Base-by-base conservation (phyloP, 306 rosid genomes). In the Cicer chorassanicum region DNA sequence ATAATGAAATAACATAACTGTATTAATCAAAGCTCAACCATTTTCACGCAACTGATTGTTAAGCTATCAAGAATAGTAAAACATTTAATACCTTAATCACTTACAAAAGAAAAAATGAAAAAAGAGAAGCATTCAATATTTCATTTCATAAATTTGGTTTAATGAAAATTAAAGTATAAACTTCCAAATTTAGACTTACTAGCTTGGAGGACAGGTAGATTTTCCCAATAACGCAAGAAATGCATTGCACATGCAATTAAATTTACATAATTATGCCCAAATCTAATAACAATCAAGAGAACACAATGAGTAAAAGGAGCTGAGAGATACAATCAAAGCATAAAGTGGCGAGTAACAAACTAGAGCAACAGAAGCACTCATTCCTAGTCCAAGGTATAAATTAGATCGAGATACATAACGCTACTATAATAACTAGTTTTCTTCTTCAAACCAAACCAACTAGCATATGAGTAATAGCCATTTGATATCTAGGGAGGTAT, bases 211-310 rank as follows among this genome's bases (percentile, higher is more conserved):
- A 18, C 21, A 55, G 1, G 70, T 39, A 54, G 24, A 24, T 29
- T 39, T 74, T 15, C 59, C 29, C 36, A 1, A 63, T 8, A 53
- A 64, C 6, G 5, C 48, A 42, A 34, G 18, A 60, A 40, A 81
- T 51, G 29, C 54, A 67, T 46, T 50, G 21, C 15, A 45, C 9
- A n/a, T 24, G 53, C 74, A 68, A 41, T 24, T 14, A 49, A 50
- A 59, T n/a, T 21, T 29, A 81, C 29, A 81, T 12, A 72, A 46
- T 21, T 19, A 62, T 70, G 24, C 65, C 72, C 9, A 21, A 50
- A 62, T 76, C 45, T 12, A 14, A 50, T 40, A 39, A 63, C 65
- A 45, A 64, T 42, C 73, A 54, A 64, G 63, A 54, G 77, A 81
- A 64, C 14, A 8, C 38, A 4, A 9, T 16, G 60, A 1, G 49